Percentiles rank a stretch among this genome's conserved stretches.
Conservation (phyloP, 345 rosid genomes). For the Mallotus nudiflorus region DNA sequence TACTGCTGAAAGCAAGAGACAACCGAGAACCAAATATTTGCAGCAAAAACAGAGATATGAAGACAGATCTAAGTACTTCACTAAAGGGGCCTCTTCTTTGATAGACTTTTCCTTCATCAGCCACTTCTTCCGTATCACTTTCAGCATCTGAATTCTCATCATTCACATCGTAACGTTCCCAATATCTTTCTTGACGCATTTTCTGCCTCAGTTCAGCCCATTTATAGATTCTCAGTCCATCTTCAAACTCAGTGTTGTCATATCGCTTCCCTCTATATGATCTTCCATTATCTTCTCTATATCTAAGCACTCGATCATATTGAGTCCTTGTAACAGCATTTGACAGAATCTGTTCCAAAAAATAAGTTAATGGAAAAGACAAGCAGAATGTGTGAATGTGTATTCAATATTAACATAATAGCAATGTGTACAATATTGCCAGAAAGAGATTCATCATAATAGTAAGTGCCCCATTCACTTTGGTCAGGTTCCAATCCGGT, state of each 20-base stretch:
- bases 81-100: constrained; percentile 57
- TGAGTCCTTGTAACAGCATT: constrained; percentile 60
- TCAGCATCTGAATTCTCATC: constrained; percentile 27
- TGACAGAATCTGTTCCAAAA: constrained; percentile 61
- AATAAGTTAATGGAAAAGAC: neutral
- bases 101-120: constrained; percentile 33
- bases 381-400: neutral
- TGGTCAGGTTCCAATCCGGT: neutral
- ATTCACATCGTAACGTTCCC: constrained; percentile 36
- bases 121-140: constrained; percentile 38
- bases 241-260: constrained; percentile 47
- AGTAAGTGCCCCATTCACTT: neutral
- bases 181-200: constrained; percentile 43
- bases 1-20: constrained; percentile 66
- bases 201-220: constrained; percentile 65
- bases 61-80: constrained; percentile 57
- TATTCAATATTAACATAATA: neutral
- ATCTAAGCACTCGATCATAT: constrained; percentile 57
- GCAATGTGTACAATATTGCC: neutral
- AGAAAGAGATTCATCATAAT: neutral
- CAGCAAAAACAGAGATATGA: constrained; percentile 56
- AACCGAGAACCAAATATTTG: constrained; percentile 52
- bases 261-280: constrained; percentile 37
- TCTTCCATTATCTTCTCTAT: constrained; percentile 39
- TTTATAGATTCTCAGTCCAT: constrained; percentile 42